Evolutionary conservation across 306 rosid species (phyloP).

Genomic region (Vigna nakashimae): DNA sequence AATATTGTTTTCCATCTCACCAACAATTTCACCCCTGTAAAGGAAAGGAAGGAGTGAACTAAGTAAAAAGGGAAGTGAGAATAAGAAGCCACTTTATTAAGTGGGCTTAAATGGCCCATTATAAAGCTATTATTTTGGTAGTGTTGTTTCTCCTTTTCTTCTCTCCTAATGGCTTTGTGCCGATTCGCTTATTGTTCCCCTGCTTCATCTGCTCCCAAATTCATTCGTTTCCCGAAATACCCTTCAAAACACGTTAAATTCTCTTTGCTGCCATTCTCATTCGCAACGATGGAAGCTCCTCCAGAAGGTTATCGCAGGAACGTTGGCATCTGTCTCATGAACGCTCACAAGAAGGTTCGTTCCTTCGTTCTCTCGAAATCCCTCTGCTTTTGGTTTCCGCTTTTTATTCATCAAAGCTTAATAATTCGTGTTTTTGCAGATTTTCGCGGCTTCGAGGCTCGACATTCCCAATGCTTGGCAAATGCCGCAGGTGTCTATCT

Average conservation of each 20-base stretch:
- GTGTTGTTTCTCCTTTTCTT: not conserved
- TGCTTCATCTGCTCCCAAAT: not conserved
- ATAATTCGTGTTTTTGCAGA: conserved; percentile 26
- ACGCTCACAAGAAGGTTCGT: conserved; percentile 65
- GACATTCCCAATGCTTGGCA: conserved; percentile 85
- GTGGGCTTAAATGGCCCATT: conserved; percentile 32
- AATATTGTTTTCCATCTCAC: too few relatives aligned
- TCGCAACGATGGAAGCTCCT: conserved; percentile 80
- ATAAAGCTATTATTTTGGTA: not conserved
- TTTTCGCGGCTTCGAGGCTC: conserved; percentile 81
- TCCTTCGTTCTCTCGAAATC: not conserved
- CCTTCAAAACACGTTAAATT: conserved; percentile 38
- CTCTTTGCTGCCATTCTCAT: conserved; percentile 36
- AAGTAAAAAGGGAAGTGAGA: not conserved
- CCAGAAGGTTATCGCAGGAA: conserved; percentile 85
- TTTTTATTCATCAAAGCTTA: not conserved
- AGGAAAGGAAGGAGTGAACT: not conserved
- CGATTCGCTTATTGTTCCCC: conserved; percentile 44
- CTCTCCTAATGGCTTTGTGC: conserved; percentile 50
- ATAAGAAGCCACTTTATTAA: not conserved
- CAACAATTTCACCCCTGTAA: too few relatives aligned
- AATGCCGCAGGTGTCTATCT: conserved; percentile 84
- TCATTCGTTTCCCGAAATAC: conserved; percentile 41
- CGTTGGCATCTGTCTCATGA: conserved; percentile 82
- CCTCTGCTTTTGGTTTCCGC: not conserved